phyloP scores from a whole-genome alignment of 78 protist genomes.

The Paratrimastix pyriformis region DNA sequence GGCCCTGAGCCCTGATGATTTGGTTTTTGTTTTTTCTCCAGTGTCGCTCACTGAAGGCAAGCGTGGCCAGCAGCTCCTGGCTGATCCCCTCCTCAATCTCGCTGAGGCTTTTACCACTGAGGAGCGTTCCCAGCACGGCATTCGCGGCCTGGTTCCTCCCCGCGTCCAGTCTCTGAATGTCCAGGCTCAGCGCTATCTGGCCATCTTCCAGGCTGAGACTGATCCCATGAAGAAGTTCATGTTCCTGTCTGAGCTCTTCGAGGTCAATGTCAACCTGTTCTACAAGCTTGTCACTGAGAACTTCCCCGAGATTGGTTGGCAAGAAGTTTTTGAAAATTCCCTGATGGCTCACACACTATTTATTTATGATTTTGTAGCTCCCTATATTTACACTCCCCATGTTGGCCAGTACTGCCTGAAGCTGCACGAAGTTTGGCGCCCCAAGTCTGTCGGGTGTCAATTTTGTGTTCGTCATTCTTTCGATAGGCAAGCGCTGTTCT shows the following conservation, averaged over 20 bases:
- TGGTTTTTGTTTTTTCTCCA: no score
- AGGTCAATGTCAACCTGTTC: constrained; percentile 67
- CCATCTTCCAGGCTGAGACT: constrained; percentile 26
- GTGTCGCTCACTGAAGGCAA: neutral
- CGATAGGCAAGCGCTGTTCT: constrained; percentile 57
- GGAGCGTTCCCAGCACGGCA: constrained; percentile 49
- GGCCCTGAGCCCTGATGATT: no score
- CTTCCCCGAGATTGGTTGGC: constrained; percentile 40
- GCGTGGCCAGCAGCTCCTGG: neutral
- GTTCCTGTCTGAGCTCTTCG: constrained; percentile 52
- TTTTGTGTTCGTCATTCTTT: neutral
- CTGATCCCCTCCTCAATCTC: constrained; percentile 43
- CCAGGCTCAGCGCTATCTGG: constrained; percentile 39
- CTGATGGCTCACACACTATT: neutral
- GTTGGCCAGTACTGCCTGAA: constrained; percentile 5
- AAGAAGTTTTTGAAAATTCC: neutral
- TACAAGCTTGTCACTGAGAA: constrained; percentile 50
- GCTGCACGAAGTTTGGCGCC: neutral
- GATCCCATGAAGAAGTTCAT: constrained; percentile 50
- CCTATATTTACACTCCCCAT: constrained; percentile 6
- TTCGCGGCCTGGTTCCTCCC: constrained; percentile 70
- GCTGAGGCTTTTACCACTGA: constrained; percentile 46
- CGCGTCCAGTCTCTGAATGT: constrained; percentile 42
- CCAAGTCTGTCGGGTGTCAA: constrained; percentile 35
- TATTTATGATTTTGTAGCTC: neutral